These are phyloP conservation scores for Penicillium sp. DNA, from an alignment of 2,329 filamentous ascomycete species.

Conservation along the genomic window DNA sequence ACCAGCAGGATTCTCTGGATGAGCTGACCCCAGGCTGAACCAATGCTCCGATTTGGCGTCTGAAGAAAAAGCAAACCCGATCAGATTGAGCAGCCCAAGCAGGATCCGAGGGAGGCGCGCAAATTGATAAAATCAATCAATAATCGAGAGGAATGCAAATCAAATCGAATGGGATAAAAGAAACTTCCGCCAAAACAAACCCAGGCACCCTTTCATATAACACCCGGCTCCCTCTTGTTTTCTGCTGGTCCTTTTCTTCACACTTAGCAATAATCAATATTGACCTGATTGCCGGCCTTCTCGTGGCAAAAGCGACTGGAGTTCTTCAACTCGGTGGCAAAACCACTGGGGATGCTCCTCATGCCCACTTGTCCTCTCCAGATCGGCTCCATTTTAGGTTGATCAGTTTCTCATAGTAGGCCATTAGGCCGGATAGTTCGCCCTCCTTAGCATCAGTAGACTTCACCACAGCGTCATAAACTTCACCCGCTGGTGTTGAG, in stretches of 20 bases:
- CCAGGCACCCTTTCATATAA: neutral
- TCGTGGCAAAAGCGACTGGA: neutral
- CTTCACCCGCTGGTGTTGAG: neutral
- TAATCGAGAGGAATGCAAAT: constrained; percentile 4
- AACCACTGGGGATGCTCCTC: neutral
- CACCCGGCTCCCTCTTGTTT: neutral
- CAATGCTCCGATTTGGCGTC: neutral
- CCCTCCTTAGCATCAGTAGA: constrained; percentile 1
- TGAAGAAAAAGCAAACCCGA: constrained; percentile 10
- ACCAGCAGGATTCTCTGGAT: neutral
- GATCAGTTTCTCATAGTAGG: neutral
- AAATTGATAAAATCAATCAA: constrained; percentile 12
- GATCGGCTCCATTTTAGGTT: constrained; percentile 1
- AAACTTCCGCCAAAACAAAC: constrained; percentile 22
- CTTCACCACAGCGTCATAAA: neutral
- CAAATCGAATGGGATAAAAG: constrained; percentile 18
- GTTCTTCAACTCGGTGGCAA: neutral
- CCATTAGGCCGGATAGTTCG: neutral
- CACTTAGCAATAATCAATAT: neutral
- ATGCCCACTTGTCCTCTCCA: neutral
- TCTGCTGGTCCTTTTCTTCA: neutral
- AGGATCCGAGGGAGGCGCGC: constrained; percentile 22
- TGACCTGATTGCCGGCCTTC: neutral
- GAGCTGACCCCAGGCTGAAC: neutral
- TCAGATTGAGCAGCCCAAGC: neutral